Conservation (phyloP, 192 early-diverging fungal genomes). For the Coemansia sp. region DNA sequence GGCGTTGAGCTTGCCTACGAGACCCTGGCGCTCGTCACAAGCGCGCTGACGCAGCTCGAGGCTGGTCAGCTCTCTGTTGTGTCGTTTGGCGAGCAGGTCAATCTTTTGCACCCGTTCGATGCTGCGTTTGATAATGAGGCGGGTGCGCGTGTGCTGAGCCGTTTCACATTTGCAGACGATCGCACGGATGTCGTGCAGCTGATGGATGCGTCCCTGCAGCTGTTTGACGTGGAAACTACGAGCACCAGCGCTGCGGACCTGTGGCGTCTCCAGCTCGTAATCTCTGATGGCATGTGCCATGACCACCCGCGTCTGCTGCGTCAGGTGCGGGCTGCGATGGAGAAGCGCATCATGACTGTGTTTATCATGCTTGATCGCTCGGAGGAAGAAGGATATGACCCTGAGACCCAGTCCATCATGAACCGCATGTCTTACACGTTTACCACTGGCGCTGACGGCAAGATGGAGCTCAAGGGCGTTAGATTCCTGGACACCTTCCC, state of each 20-base stretch:
- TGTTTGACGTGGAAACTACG: constrained; percentile 70
- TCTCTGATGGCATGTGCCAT: constrained; percentile 97
- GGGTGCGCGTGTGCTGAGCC: constrained; percentile 85
- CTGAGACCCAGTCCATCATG: constrained; percentile 70
- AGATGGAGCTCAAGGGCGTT: constrained; percentile 65
- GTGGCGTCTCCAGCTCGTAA: constrained; percentile 95
- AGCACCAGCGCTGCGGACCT: constrained; percentile 59
- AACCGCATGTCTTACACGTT: constrained; percentile 73
- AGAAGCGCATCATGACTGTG: constrained; percentile 88
- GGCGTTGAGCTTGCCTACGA: constrained; percentile 91
- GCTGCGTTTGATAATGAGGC: constrained; percentile 83
- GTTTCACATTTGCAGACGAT: constrained; percentile 89
- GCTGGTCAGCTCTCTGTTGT: constrained; percentile 89
- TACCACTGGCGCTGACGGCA: constrained; percentile 58
- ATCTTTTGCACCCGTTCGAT: constrained; percentile 94
- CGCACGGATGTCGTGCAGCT: constrained; percentile 83
- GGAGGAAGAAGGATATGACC: constrained; percentile 19
- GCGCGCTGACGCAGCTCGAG: constrained; percentile 91
- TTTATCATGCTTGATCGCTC: constrained; percentile 89
- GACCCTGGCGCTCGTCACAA: constrained; percentile 87
- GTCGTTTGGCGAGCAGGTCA: constrained; percentile 85
- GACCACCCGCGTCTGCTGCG: constrained; percentile 82
- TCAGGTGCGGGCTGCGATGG: constrained; percentile 82
- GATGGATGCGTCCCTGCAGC: constrained; percentile 77
- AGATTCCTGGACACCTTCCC: constrained; percentile 96